Base-by-base conservation (phyloP, 306 rosid genomes). In the Lathyrus aphaca region DNA sequence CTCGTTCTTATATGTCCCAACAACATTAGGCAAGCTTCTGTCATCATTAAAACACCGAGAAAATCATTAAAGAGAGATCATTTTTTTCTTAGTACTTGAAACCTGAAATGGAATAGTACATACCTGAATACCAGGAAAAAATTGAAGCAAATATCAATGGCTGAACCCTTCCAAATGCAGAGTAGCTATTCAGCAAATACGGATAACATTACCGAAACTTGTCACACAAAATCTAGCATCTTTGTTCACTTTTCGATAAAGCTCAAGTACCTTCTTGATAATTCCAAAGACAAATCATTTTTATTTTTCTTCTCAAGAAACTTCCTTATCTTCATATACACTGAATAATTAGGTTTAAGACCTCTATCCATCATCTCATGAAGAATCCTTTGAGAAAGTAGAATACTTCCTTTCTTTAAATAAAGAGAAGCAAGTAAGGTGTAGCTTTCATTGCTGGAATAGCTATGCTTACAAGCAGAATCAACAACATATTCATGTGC, bases 361-460 rank as follows among this genome's bases (percentile, higher is more conserved):
- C 91, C 98, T 60, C 25, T 91, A 59, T 77, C 76, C 77, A 87
- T 86, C 96, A 92, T 81, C 71, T 89, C 89, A 7, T 39, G 44
- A 32, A 92, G 81, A 78, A 89, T 71, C 59, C 58, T 79, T 9
- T 56, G 71, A 38, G 98, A 86, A 59, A 68, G 35, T 13, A 75
- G 71, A 43, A 77, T 69, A 32, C 82, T 71, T 35, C 85, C 92
- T 62, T 72, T 80, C 54, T 87, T 83, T 81, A 80, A 72, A 77
- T 86, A 74, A 78, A 89, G 96, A 32, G 74, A 70, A 59, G 92
- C 95, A 49, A 92, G 96, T 68, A 86, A 78, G 79, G 83, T 83
- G 78, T 83, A 88, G 66, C 69, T 79, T 53, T 56, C 77, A 75
- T 74, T 91, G 74, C 76, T 64, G 12, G 89, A 77, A 80, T 14